Percentiles rank a stretch among this genome's conserved stretches.
Evolutionary conservation across 306 rosid species (phyloP).

Genomic region (Gastrolobium bilobum): DNA sequence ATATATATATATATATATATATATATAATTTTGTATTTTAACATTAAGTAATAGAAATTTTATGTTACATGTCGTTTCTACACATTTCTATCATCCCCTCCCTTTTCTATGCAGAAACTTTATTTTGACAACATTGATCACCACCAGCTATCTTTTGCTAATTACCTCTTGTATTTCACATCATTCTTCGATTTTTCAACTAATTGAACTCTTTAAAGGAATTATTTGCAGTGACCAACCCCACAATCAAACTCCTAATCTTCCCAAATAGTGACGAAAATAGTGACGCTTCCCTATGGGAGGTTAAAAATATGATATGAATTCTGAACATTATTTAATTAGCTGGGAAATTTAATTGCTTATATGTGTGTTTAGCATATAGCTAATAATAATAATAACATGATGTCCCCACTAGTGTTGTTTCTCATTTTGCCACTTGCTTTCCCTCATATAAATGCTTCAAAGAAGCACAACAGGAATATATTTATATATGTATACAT

Average conservation of each 20-base stretch:
- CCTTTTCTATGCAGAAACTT: too few species aligned
- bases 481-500: slow-evolving; percentile 15
- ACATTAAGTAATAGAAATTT: too few species aligned
- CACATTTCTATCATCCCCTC: too few species aligned
- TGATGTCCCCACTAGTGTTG: slow-evolving; percentile 38
- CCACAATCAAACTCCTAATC: slow-evolving; percentile 17
- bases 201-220: background rate
- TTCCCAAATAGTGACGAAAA: background rate
- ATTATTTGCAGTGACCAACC: background rate
- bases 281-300: background rate
- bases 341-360: background rate
- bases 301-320: background rate
- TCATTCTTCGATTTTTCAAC: slow-evolving; percentile 6
- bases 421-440: slow-evolving; percentile 45
- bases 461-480: slow-evolving; percentile 48
- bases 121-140: background rate
- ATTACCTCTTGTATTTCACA: background rate
- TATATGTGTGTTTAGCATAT: background rate
- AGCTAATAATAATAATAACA: background rate
- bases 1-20: too few species aligned
- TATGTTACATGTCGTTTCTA: too few species aligned
- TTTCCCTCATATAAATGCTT: slow-evolving; percentile 46
- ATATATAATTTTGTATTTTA: too few species aligned
- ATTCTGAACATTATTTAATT: background rate
- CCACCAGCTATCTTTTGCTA: slow-evolving; percentile 22